A percentile compares a stretch with the other conserved stretches of the same genome.
phyloP scores from a whole-genome alignment of 2,329 filamentous ascomycete genomes.

The Botrytis medusae region DNA sequence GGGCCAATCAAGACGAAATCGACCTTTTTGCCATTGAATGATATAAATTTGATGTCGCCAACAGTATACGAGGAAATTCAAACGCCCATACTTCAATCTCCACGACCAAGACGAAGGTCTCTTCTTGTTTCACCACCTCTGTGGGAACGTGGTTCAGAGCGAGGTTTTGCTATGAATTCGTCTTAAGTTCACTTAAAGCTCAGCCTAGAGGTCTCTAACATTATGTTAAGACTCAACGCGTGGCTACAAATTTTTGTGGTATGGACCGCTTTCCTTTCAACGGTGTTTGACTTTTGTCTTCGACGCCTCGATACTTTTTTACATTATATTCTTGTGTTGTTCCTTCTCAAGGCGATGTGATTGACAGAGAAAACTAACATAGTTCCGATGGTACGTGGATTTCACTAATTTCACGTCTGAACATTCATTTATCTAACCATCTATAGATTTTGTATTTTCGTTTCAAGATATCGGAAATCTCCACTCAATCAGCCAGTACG shows the following conservation, averaged over 20 bases:
- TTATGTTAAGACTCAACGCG: background rate
- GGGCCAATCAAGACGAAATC: constrained; percentile 16
- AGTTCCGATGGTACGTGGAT: background rate
- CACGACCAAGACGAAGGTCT: constrained; percentile 18
- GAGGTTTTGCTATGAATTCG: background rate
- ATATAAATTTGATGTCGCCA: constrained; percentile 16
- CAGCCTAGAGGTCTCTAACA: background rate
- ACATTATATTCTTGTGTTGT: too few species aligned
- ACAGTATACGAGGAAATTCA: constrained; percentile 12
- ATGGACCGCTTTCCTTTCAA: background rate
- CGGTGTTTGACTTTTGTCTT: too few species aligned
- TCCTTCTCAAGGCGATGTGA: background rate
- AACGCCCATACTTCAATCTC: constrained; percentile 13
- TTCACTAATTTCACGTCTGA: too few species aligned
- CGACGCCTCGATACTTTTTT: background rate
- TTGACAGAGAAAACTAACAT: background rate
- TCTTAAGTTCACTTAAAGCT: background rate
- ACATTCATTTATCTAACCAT: background rate
- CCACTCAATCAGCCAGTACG: background rate
- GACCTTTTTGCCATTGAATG: background rate
- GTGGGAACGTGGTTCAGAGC: constrained; percentile 9
- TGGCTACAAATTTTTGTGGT: background rate
- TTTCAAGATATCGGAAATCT: background rate
- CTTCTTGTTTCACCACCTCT: constrained; percentile 21
- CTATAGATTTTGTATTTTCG: background rate